phyloP scores from a whole-genome alignment of 2,329 filamentous ascomycete species.

The Zymoseptoria passerinii region DNA sequence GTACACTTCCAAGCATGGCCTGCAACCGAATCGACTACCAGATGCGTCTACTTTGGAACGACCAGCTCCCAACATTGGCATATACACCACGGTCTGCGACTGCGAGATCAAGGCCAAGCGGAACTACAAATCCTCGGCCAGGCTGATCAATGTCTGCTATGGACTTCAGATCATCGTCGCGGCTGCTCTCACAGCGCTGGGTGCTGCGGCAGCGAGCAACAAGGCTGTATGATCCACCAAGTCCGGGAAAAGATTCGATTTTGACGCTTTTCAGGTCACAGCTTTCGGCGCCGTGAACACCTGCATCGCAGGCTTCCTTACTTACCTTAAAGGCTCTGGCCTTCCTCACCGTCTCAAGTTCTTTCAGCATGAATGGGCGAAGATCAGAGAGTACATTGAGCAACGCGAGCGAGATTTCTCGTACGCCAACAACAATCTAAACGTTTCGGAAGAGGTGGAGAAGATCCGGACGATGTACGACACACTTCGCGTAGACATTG shows the following conservation, averaged over 20 bases:
- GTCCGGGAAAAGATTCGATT: too few species aligned
- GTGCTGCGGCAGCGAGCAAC: conserved; percentile 10
- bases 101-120: conserved; percentile 15
- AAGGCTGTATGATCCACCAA: too few species aligned
- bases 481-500: conserved; percentile 10
- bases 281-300: conserved; percentile 19
- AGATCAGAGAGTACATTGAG: conserved; percentile 17
- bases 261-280: conserved; percentile 9
- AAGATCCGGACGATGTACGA: conserved; percentile 16
- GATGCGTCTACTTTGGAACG: conserved; percentile 5
- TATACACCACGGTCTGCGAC: conserved; percentile 15
- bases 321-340: conserved; percentile 17
- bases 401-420: conserved; percentile 15
- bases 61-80: conserved; percentile 13
- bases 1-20: conserved; percentile 11
- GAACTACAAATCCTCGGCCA: conserved; percentile 11
- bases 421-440: conserved; percentile 3
- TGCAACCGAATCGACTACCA: conserved; percentile 9
- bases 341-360: conserved; percentile 16
- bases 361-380: conserved; percentile 17
- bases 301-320: conserved; percentile 17
- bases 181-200: conserved; percentile 16
- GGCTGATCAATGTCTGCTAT: conserved; percentile 13
- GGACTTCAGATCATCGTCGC: conserved; percentile 17
- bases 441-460: conserved; percentile 10